phyloP scores from a whole-genome alignment of 306 rosid genomes.

The Cicer cuneatum region DNA sequence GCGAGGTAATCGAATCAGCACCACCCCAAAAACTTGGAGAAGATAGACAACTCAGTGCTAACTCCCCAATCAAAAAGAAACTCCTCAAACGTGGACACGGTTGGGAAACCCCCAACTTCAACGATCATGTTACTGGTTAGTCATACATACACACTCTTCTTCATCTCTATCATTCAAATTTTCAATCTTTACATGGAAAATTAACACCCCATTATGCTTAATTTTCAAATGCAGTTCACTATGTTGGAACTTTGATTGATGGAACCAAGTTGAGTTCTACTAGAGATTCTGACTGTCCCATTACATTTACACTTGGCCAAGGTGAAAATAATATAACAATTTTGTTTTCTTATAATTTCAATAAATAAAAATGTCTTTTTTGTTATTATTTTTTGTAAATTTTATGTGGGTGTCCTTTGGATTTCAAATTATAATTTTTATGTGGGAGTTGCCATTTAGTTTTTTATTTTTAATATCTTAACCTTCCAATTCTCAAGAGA shows the following conservation, averaged over 20 bases:
- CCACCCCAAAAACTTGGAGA: slow-evolving; percentile 75
- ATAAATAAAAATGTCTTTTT: not conserved
- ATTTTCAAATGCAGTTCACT: slow-evolving; percentile 59
- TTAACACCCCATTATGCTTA: not conserved
- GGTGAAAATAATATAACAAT: slow-evolving; percentile 37
- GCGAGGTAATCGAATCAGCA: slow-evolving; percentile 72
- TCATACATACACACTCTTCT: not conserved
- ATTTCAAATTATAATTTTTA: not conserved
- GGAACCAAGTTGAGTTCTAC: slow-evolving; percentile 61
- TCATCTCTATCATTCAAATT: not conserved
- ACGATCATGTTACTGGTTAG: slow-evolving; percentile 65
- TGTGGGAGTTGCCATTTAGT: not conserved
- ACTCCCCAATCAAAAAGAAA: slow-evolving; percentile 56
- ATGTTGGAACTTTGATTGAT: slow-evolving; percentile 55
- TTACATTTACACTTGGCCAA: slow-evolving; percentile 60
- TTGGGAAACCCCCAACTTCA: slow-evolving; percentile 65
- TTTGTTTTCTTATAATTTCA: not conserved
- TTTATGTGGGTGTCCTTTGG: slow-evolving; percentile 6
- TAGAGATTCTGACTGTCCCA: slow-evolving; percentile 54
- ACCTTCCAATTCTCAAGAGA: too few species aligned
- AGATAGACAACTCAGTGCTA: slow-evolving; percentile 55
- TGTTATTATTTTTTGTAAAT: not conserved
- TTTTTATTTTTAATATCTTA: not conserved
- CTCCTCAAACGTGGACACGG: slow-evolving; percentile 65
- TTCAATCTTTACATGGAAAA: not conserved